Base-by-base conservation (phyloP, 495 filamentous ascomycete genomes). In the Wilcoxina mikolae region DNA sequence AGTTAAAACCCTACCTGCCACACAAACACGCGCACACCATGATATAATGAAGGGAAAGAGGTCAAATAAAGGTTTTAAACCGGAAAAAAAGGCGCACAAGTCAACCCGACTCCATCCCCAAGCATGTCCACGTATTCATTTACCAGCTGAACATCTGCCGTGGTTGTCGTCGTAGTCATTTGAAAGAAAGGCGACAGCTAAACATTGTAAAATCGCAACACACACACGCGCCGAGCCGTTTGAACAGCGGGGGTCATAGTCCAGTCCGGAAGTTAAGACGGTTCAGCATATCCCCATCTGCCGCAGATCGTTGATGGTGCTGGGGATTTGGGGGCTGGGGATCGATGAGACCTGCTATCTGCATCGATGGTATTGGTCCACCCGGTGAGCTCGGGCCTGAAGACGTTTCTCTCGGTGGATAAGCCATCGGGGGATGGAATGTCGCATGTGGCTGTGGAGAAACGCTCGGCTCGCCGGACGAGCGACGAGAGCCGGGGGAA, bases 401-500 rank as follows among this genome's bases (percentile, higher is more conserved):
- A 48, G 62, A 65, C 51, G 57, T 56, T 18, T 58, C 58, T 52
- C 54, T 55, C 28, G 50, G 57, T 12, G 55, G 60, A 24, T 31
- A 50, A 25, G 27, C 53, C 63, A 66, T 65, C 12, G 63, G 62
- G 2, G 63, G 63, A 38, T 65, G 63, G 55, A 66, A 59, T 9
- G 9, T 27, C 7, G 55, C 43, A 53, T 57, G 62, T 41, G 63
- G 63, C 43, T 43, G 27, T 27, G 51, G 35, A 33, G 62, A 62
- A 12, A 60, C 58, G 41, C 62, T 65, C 38, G 58, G 62, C 56
- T 65, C 62, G 55, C 56, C 59, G 46, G 61, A 41, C 52, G 60
- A 53, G 58, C 56, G 61, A 35, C 53, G 62, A 52, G 57, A 59
- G 54, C 57, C 57, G 27, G 61, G 61, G 57, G 61, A 65, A 42